Conservation (phyloP, 768 basidiomycete species). For the Nidularia pulvinata region DNA sequence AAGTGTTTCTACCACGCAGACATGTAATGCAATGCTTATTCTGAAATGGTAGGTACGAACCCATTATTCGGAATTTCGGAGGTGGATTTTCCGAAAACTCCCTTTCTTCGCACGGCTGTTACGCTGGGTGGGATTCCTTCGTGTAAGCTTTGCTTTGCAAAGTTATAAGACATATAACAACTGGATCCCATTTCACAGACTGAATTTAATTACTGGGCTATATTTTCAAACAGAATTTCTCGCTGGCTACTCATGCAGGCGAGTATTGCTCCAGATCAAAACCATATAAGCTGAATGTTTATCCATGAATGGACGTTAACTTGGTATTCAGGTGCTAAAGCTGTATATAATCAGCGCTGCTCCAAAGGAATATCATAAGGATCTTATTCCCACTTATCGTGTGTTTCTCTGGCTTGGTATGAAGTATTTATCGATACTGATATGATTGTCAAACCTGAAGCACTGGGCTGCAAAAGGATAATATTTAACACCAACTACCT, state of each 20-base stretch:
- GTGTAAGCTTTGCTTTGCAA: slow-evolving; percentile 6
- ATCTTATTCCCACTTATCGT: slow-evolving; percentile 52
- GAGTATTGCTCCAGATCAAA: no score
- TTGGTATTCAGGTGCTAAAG: slow-evolving; percentile 1
- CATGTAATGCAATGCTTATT: neutral
- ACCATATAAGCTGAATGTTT: no score
- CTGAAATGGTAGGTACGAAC: slow-evolving; percentile 5
- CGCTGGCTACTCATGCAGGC: no score
- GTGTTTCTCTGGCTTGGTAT: slow-evolving; percentile 4
- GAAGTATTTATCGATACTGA: neutral
- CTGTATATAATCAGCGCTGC: slow-evolving; percentile 35
- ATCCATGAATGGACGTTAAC: no score
- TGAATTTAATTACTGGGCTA: slow-evolving; percentile 6
- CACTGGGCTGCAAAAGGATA: slow-evolving; percentile 53
- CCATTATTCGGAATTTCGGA: slow-evolving; percentile 10
- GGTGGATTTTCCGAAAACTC: slow-evolving; percentile 8
- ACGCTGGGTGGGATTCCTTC: slow-evolving; percentile 8
- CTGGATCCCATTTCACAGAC: slow-evolving; percentile 2
- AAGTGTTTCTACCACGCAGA: slow-evolving; percentile 7
- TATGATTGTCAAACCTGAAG: slow-evolving; percentile 16
- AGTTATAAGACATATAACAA: neutral
- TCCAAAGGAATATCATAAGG: slow-evolving; percentile 41
- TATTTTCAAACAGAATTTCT: neutral
- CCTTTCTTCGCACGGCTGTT: slow-evolving; percentile 7
- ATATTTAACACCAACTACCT: slow-evolving; percentile 50